These are phyloP conservation scores for Colletotrichum noveboracense DNA, from an alignment of 2,329 filamentous ascomycete genomes.

Conservation along the genomic window DNA sequence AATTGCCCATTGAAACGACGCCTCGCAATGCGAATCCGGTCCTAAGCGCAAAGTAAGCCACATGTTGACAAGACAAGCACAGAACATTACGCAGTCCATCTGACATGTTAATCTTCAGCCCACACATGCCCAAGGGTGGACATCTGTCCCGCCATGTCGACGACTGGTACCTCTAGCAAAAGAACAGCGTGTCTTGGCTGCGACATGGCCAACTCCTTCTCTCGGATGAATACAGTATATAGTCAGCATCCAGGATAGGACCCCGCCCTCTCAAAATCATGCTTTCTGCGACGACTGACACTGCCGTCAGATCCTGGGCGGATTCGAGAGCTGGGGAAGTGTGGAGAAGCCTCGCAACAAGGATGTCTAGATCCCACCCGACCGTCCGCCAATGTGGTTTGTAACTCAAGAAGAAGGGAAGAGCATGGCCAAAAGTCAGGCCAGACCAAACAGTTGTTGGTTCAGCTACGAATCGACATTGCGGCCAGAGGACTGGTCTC, in stretches of 20 bases:
- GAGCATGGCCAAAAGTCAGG: background rate
- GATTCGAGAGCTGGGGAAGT: background rate
- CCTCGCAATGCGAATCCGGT: background rate
- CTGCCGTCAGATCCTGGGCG: background rate
- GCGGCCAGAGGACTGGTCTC: background rate
- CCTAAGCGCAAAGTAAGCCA: constrained; percentile 9
- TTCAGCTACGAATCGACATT: background rate
- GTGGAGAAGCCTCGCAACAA: background rate
- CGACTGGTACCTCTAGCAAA: background rate
- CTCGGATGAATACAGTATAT: background rate
- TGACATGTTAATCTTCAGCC: background rate
- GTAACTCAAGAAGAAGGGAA: background rate
- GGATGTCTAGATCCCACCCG: background rate
- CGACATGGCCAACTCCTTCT: background rate
- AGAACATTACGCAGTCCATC: background rate
- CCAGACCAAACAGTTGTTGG: background rate
- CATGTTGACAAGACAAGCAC: background rate
- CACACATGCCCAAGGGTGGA: background rate
- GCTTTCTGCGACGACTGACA: background rate
- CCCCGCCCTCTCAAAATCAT: background rate
- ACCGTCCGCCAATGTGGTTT: background rate
- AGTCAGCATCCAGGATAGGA: background rate
- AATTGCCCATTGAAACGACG: background rate
- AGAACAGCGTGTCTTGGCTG: background rate
- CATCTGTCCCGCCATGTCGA: background rate